Percentiles rank a stretch among this genome's conserved stretches.
These are phyloP conservation scores for Sonneratia alba DNA, from an alignment of 345 rosid species.

Conservation along the genomic window DNA sequence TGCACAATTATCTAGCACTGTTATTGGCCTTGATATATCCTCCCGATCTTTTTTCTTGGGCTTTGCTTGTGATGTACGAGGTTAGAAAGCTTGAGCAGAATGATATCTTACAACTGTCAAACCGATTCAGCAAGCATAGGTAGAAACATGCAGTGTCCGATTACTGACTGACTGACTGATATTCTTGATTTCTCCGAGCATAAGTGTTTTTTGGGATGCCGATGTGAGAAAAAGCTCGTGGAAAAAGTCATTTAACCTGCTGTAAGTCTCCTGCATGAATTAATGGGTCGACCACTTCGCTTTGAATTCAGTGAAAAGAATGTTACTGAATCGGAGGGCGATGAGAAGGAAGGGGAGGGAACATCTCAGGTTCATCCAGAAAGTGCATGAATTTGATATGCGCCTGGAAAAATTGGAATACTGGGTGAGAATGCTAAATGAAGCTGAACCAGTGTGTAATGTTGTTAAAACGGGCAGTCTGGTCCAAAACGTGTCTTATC, in stretches of 20 bases:
- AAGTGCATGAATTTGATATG: conserved; percentile 11
- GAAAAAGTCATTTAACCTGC: background rate
- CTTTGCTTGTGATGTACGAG: background rate
- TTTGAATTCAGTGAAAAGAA: conserved; percentile 51
- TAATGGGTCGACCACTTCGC: conserved; percentile 72
- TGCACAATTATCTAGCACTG: background rate
- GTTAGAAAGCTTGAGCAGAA: background rate
- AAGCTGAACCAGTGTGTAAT: background rate
- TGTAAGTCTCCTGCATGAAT: conserved; percentile 31
- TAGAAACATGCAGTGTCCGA: too few species aligned
- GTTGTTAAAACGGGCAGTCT: too few species aligned
- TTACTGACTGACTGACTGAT: too few species aligned
- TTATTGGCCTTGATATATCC: background rate
- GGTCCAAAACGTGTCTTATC: too few species aligned
- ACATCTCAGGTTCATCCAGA: conserved; percentile 18
- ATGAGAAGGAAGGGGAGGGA: conserved; percentile 22
- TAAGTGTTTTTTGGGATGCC: too few species aligned
- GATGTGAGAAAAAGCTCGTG: background rate
- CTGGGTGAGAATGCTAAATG: too few species aligned
- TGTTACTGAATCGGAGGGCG: conserved; percentile 36
- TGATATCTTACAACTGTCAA: too few species aligned
- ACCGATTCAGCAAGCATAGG: too few species aligned
- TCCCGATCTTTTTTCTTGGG: background rate
- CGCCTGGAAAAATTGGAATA: background rate
- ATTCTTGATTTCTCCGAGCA: too few species aligned